A percentile compares a stretch with the other conserved stretches of the same genome.
Conservation (phyloP, 2,329 filamentous ascomycete genomes). For the Pestalotiopsis sp. region DNA sequence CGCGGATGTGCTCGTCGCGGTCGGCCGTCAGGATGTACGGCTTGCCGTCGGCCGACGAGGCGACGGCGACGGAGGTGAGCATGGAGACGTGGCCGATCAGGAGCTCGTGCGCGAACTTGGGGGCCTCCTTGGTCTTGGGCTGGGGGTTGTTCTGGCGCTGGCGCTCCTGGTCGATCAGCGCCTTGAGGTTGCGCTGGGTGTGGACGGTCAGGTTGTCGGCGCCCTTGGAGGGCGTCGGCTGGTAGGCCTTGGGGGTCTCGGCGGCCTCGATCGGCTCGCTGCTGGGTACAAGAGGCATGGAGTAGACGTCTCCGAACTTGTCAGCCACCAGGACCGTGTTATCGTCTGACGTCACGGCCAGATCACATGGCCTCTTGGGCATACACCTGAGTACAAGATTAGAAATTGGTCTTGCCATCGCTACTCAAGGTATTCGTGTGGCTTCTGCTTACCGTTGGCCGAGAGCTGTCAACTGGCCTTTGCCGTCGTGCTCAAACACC, state of each 20-base stretch:
- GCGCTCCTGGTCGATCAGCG: slow-evolving; percentile 59
- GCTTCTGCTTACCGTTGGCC: slow-evolving; percentile 64
- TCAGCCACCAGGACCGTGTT: slow-evolving; percentile 79
- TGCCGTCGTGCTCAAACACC: slow-evolving; percentile 69
- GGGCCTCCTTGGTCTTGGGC: slow-evolving; percentile 32
- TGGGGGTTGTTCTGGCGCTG: slow-evolving; percentile 36
- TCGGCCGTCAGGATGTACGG: slow-evolving; percentile 57
- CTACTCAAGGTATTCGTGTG: not conserved
- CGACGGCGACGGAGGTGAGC: slow-evolving; percentile 72
- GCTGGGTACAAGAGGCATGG: slow-evolving; percentile 66
- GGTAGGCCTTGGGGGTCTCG: slow-evolving; percentile 20
- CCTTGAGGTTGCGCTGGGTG: slow-evolving; percentile 61
- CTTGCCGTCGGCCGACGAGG: slow-evolving; percentile 39
- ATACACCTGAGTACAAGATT: slow-evolving; percentile 59
- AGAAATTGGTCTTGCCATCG: not conserved
- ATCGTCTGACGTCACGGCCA: slow-evolving; percentile 69
- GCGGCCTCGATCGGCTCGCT: slow-evolving; percentile 4
- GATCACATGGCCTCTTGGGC: slow-evolving; percentile 84
- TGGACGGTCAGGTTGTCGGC: slow-evolving; percentile 64
- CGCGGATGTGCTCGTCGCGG: slow-evolving; percentile 75
- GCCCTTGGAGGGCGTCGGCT: slow-evolving; percentile 38
- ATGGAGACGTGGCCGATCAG: slow-evolving; percentile 94
- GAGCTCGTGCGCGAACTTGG: slow-evolving; percentile 71
- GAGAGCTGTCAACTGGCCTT: slow-evolving; percentile 63
- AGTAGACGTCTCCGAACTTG: slow-evolving; percentile 97